Evolutionary conservation across 1,284 basidiomycete species (phyloP), one percentile per base, ranked within the genome.

Genomic region (Abortiporus biennis): DNA sequence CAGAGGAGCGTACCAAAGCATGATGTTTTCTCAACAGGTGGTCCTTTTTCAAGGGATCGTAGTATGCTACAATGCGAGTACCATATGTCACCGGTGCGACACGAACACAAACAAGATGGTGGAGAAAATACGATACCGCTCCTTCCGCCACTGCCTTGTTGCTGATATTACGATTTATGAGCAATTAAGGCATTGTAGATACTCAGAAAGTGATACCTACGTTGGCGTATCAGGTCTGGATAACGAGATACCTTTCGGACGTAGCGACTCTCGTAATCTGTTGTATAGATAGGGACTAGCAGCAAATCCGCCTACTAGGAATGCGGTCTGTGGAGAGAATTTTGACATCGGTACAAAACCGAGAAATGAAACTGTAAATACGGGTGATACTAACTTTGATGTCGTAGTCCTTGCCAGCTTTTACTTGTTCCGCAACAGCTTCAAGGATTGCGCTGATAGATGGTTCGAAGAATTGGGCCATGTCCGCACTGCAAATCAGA

Each of bases 201-300:
- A n/a, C n/a, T n/a, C n/a, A n/a, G n/a, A n/a, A n/a, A n/a, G 27
- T 9, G 27, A 9, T 29, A 50, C 68, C 42, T 42, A 74, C 73
- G 67, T 64, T 43, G 71, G 65, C 17, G 56, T 64, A 36, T 74
- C 71, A 11, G 72, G 73, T 2, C 72, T 63, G 45, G 60, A 61
- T 24, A 76, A 55, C 1, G 48, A 50, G 31, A 72, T 40, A 1
- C 56, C 56, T 51, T 66, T 9, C 27, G 54, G 40, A 4, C 40
- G 43, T 11, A 69, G 48, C 11, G 53, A 45, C 0, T 43, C 45
- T 32, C 61, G 53, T 9, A 68, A 41, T 23, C 37, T 48, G 2
- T 47, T 46, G 34, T 61, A 65, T 3, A 68, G 53, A 58, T 58
- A 69, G 22, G 66, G 59, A 15, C 54, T 69, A 2, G 62, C 64